These are phyloP conservation scores for Solanum hybrid DNA, from an alignment of 305 asterid species.

Conservation along the genomic window DNA sequence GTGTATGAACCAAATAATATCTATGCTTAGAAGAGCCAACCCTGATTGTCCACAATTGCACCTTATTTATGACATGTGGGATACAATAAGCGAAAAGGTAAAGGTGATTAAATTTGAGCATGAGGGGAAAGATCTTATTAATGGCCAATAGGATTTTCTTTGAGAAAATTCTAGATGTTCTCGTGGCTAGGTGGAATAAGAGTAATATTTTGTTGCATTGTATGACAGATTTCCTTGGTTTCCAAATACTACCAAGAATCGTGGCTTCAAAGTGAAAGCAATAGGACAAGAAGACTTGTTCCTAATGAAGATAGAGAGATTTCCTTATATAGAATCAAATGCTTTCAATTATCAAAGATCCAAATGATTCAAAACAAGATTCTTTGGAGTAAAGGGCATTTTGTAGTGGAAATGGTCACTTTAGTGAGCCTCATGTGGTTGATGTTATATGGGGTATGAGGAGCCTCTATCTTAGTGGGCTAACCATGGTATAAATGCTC, in stretches of 20 bases:
- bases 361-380: not conserved
- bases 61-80: not conserved
- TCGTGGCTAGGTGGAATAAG: not conserved
- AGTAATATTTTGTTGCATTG: slow-evolving; percentile 1
- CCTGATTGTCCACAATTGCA: not conserved
- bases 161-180: not conserved
- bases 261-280: not conserved
- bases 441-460: not conserved
- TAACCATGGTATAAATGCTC: not conserved
- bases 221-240: not conserved
- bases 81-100: not conserved
- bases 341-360: not conserved
- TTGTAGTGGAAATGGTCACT: not conserved
- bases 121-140: not conserved
- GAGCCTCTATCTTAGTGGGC: not conserved
- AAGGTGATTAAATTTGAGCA: not conserved
- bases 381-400: not conserved
- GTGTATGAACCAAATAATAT: not conserved
- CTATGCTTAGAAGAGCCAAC: not conserved
- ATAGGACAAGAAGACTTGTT: not conserved
- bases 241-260: not conserved
- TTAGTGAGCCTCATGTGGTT: not conserved
- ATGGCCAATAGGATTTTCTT: not conserved
- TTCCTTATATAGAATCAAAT: not conserved
- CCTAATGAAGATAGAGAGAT: not conserved